Percentiles rank a stretch among this genome's conserved stretches.
Conservation (phyloP, 805 yeast species). For the Metschnikowia kofuensis region DNA sequence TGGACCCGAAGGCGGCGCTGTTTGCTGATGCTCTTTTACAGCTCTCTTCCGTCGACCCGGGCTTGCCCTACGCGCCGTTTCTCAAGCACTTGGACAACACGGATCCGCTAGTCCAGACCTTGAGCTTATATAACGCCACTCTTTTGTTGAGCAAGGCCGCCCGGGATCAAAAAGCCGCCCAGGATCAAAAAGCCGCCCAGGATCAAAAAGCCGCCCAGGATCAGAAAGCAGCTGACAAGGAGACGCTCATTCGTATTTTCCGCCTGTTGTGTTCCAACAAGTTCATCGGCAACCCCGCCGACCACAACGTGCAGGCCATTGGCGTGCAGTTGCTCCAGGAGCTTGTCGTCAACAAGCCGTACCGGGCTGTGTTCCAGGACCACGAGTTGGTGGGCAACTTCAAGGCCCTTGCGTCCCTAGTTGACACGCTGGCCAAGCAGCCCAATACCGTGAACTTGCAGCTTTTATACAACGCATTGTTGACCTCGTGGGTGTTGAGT, state of each 20-base stretch:
- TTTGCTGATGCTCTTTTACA: constrained; percentile 40
- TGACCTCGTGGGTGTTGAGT: constrained; percentile 81
- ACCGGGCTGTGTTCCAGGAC: constrained; percentile 48
- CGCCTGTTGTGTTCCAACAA: constrained; percentile 31
- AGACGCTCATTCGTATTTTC: constrained; percentile 37
- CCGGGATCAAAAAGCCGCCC: constrained; percentile 20
- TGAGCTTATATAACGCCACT: constrained; percentile 54
- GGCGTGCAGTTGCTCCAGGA: constrained; percentile 62
- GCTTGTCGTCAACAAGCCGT: constrained; percentile 51
- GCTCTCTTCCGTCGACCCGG: constrained; percentile 38
- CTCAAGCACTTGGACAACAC: constrained; percentile 47
- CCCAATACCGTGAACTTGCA: constrained; percentile 59
- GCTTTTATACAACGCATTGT: constrained; percentile 74
- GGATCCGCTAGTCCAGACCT: constrained; percentile 56
- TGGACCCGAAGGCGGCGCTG: constrained; percentile 33
- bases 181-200: constrained; percentile 22
- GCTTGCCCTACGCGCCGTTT: constrained; percentile 54
- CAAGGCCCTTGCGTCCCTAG: constrained; percentile 29
- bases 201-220: constrained; percentile 20
- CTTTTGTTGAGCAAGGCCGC: constrained; percentile 39
- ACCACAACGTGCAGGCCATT: constrained; percentile 54
- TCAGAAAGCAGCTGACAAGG: too few species aligned
- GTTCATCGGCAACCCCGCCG: constrained; percentile 30
- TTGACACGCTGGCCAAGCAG: constrained; percentile 29
- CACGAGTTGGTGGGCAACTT: constrained; percentile 34